phyloP scores from a whole-genome alignment of 441 rosid species.

The Raphanus hybrid region DNA sequence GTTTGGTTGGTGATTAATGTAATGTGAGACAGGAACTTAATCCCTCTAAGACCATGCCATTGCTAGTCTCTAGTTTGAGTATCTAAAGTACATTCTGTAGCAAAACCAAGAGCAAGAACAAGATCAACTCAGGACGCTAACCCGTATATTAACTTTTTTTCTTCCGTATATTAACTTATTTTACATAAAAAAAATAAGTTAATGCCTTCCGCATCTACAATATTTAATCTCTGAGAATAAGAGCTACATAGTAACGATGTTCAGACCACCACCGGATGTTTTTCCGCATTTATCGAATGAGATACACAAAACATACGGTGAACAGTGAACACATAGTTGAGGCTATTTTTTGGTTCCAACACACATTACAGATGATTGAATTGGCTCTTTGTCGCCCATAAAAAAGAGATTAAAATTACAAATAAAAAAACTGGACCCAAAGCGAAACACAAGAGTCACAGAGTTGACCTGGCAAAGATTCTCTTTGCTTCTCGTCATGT shows the following conservation, averaged over 20 bases:
- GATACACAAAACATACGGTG: not conserved
- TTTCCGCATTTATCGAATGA: constrained; percentile 5
- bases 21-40: not conserved
- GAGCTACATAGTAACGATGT: not conserved
- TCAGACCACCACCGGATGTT: not conserved
- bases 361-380: not conserved
- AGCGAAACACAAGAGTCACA: constrained; percentile 10
- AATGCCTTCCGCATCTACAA: not conserved
- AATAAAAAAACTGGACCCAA: not conserved
- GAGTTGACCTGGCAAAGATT: constrained; percentile 30
- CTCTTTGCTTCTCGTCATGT: constrained; percentile 23
- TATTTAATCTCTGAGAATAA: not conserved
- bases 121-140: not conserved
- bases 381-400: not conserved
- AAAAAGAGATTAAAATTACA: not conserved
- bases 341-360: not conserved
- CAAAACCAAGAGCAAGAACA: not conserved
- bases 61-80: not conserved
- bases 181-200: not conserved
- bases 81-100: not conserved
- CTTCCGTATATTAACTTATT: not conserved
- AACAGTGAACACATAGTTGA: constrained; percentile 1
- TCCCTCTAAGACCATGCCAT: not conserved
- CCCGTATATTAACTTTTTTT: not conserved
- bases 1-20: not conserved